phyloP scores from a whole-genome alignment of 2,329 filamentous ascomycete species.

The Aspergillus sp. region DNA sequence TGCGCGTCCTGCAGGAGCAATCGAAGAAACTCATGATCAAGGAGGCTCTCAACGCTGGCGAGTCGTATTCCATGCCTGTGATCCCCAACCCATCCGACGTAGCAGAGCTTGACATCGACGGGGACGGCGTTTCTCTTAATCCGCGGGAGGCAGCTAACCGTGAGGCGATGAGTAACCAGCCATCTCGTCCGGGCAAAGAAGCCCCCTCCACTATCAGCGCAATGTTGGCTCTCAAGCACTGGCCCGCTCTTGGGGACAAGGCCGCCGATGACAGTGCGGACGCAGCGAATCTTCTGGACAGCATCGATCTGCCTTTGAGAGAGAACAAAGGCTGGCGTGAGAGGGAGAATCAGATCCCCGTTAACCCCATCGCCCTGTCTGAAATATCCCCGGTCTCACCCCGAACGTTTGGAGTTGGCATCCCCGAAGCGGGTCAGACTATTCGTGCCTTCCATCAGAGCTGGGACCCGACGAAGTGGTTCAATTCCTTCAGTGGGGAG shows the following conservation, averaged over 20 bases:
- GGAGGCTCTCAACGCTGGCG: constrained; percentile 21
- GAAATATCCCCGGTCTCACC: background rate
- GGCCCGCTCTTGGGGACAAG: constrained; percentile 16
- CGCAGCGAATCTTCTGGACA: constrained; percentile 17
- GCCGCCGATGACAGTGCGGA: background rate
- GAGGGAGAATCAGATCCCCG: background rate
- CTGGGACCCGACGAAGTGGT: constrained; percentile 32
- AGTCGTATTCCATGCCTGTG: background rate
- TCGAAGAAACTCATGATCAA: constrained; percentile 50
- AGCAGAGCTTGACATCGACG: constrained; percentile 15
- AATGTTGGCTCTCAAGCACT: constrained; percentile 20
- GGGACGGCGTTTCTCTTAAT: constrained; percentile 20
- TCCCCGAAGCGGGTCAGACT: constrained; percentile 9
- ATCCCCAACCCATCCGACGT: constrained; percentile 5
- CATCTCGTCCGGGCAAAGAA: constrained; percentile 1
- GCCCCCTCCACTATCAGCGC: constrained; percentile 1
- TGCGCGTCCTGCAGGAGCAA: constrained; percentile 48
- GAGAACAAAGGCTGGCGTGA: background rate
- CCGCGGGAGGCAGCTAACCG: constrained; percentile 9
- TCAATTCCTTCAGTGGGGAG: constrained; percentile 24
- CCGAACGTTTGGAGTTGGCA: constrained; percentile 1
- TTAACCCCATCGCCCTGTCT: background rate
- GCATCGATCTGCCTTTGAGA: constrained; percentile 11
- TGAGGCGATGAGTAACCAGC: constrained; percentile 19
- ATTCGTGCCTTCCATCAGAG: constrained; percentile 13